Conservation (phyloP, 139 green algal genomes). For the Yamagishiella unicocca region DNA sequence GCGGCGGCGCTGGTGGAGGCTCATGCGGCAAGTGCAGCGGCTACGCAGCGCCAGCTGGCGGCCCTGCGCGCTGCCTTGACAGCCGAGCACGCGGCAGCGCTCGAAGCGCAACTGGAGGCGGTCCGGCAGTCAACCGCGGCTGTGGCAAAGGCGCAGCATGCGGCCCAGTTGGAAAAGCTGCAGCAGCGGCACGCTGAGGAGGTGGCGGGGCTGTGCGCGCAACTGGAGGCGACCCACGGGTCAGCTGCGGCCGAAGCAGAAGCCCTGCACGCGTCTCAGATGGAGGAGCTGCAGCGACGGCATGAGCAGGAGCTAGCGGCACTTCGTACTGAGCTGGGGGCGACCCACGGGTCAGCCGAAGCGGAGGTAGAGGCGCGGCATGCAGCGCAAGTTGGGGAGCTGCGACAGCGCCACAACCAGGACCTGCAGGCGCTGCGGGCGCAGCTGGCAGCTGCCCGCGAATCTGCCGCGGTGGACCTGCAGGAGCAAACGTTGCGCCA, state of each 20-base stretch:
- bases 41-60: not conserved
- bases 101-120: not conserved
- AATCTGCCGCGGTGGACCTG: too few species aligned
- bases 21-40: not conserved
- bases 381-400: too few species aligned
- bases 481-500: too few species aligned
- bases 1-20: constrained; percentile 30
- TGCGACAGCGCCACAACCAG: too few species aligned
- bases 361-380: constrained; percentile 52
- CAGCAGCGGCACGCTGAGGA: not conserved
- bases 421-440: too few species aligned
- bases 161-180: not conserved
- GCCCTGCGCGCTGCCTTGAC: not conserved
- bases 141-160: not conserved
- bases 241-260: not conserved
- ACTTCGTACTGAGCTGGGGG: not conserved
- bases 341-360: constrained; percentile 43
- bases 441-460: too few species aligned
- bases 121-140: not conserved
- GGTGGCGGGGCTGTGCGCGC: not conserved
- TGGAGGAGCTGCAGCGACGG: not conserved
- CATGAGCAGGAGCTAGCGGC: not conserved
- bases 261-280: not conserved
- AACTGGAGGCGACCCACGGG: not conserved
- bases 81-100: not conserved